These are phyloP conservation scores for Aspergillus sp. DNA, from an alignment of 2,329 filamentous ascomycete genomes.

Conservation along the genomic window DNA sequence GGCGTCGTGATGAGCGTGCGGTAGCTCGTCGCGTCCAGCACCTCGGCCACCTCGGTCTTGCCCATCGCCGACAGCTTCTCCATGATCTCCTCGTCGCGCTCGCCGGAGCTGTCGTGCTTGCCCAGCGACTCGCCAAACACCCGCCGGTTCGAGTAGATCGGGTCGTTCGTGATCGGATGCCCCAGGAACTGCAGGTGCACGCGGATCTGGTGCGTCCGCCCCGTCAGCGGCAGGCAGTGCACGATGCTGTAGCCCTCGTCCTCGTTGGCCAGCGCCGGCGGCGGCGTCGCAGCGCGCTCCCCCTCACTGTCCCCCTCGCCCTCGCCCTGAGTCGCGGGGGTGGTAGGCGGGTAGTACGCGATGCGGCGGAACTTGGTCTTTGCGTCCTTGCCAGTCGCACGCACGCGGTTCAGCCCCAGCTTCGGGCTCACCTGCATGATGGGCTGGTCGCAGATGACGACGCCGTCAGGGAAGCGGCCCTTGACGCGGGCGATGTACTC, in stretches of 20 bases:
- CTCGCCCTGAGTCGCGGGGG: constrained; percentile 24
- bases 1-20: constrained; percentile 53
- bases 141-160: constrained; percentile 91
- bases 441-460: constrained; percentile 88
- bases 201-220: constrained; percentile 89
- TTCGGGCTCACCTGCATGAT: constrained; percentile 94
- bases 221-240: constrained; percentile 87
- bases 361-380: constrained; percentile 87
- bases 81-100: constrained; percentile 87
- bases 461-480: constrained; percentile 86
- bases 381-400: constrained; percentile 86
- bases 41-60: constrained; percentile 66
- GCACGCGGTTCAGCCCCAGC: constrained; percentile 88
- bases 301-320: constrained; percentile 16
- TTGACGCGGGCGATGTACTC: constrained; percentile 92
- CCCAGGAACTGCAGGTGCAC: constrained; percentile 94
- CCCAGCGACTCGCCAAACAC: constrained; percentile 86
- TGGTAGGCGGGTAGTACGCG: constrained; percentile 75
- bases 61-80: constrained; percentile 61
- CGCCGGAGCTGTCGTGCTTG: constrained; percentile 62
- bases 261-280: constrained; percentile 40
- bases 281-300: constrained; percentile 31
- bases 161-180: constrained; percentile 94
- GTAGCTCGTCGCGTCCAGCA: constrained; percentile 86
- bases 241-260: constrained; percentile 86